Base-by-base conservation (phyloP, 208 protist genomes). In the Kentomonas sorsogonicus region DNA sequence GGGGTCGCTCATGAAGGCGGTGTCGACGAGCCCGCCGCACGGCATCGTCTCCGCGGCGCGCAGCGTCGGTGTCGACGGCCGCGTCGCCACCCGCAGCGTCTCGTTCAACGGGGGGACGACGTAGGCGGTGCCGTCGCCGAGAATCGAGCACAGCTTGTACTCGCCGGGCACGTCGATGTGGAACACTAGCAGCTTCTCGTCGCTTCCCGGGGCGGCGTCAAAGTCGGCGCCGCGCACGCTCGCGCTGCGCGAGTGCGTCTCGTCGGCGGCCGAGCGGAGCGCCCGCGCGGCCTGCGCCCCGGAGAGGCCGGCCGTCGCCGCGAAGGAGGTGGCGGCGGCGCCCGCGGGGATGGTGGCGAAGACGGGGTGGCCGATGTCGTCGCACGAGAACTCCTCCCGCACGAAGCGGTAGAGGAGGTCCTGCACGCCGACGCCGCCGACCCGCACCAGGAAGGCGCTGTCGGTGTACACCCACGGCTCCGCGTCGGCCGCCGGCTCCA, bases 121-220 rank as follows among this genome's bases (percentile, higher is more conserved):
- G 67, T 88, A 84, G 18, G 73, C 52, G 11, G 63, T 27, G 20
- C 31, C 60, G 23, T 53, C 53, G 53, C 53, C 60, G 16, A 83
- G 36, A 11, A 66, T 52, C 36, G 63, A 66, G 54, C 77, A 88
- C 34, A 88, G 69, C 53, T 71, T 81, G 61, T 84, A 88, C 20
- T 10, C 20, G 15, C 80, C 76, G 7, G 73, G 61, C 9, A 38
- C 53, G 31, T 65, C 53, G 9, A 88, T 27, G 31, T 53, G 52
- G 44, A 88, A 88, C 13, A 55, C 50, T 22, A 83, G 51, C n/a
- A n/a, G n/a, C n/a, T n/a, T n/a, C n/a, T n/a, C n/a, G n/a, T n/a
- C n/a, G 16, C 52, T 23, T 25, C 23, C 26, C 6, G 33, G 67
- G 27, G 30, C 39, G 22, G 53, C 38, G 15, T 53, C 56, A n/a